Evolutionary conservation across 1,284 basidiomycete genomes (phyloP), one percentile per base, ranked within the genome.

Genomic region (Cutaneotrichosporon cutaneum): DNA sequence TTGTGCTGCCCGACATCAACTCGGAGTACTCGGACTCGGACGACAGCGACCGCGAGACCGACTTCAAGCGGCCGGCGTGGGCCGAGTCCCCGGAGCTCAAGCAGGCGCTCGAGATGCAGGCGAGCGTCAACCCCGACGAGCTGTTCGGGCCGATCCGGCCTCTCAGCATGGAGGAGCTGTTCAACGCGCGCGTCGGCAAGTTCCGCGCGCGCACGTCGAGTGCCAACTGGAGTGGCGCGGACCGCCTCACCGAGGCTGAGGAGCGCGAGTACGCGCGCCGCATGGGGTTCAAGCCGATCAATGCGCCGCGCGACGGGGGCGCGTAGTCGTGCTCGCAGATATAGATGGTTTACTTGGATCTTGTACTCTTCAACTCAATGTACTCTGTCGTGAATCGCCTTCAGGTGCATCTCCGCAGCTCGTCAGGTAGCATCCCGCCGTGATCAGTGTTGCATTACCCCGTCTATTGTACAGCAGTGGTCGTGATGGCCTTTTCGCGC

Each of bases 1-100:
- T 77, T 32, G 75, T 93, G 68, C 82, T 97, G 36, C 93, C 94
- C 0, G 94, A 96, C 60, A 92, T 95, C 71, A 89, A 92, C 68
- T 93, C 90, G 78, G 94, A 96, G 79, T 96, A 96, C 77, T 95
- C 92, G 3, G 90, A 96, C 78, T 94, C 92, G 4, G 94, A 93
- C 54, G 91, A 95, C 71, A 91, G 93, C 73, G 87, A 87, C 33
- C 87, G 87, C 70, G 85, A 89, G 44, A 61, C 60, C 50, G 72
- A 72, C 51, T 78, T 78, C 61, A 65, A 65, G 61, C 74, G 87
- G 84, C 66, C 93, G 87, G 4, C 83, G 84, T 97, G 94, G 94
- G 90, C 93, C 6, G 91, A 94, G 75, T 92, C 90, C 27, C 92
- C 93, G 16, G 88, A 89, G 71, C 83, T 97, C 33, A 83, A 86